Conservation (phyloP, 768 basidiomycete genomes). For the Kwoniella newhampshirensis region DNA sequence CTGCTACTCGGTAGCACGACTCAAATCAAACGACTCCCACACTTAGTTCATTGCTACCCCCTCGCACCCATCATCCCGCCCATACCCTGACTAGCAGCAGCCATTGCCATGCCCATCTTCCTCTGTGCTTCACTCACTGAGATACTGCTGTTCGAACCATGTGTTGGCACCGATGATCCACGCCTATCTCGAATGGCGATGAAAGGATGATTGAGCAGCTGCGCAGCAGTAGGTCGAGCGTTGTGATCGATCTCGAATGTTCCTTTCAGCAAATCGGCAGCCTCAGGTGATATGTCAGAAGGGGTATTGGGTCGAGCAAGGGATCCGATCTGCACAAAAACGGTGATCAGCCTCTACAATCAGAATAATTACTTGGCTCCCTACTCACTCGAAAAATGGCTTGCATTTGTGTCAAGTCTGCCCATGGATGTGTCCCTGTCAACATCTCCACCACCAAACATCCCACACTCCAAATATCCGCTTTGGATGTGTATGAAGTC, state of each 20-base stretch:
- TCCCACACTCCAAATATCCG: constrained; percentile 95
- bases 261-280: constrained; percentile 76
- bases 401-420: constrained; percentile 96
- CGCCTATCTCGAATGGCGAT: constrained; percentile 50
- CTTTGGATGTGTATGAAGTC: constrained; percentile 82
- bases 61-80: constrained; percentile 25
- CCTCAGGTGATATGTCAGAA: constrained; percentile 83
- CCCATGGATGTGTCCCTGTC: constrained; percentile 93
- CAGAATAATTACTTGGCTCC: not conserved
- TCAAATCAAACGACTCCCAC: no score
- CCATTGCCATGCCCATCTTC: constrained; percentile 33
- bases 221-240: constrained; percentile 73
- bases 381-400: constrained; percentile 86
- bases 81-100: constrained; percentile 26
- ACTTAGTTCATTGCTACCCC: no score
- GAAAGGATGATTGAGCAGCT: constrained; percentile 75
- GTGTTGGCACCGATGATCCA: not conserved
- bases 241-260: constrained; percentile 88
- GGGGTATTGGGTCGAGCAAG: constrained; percentile 81
- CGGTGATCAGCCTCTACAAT: not conserved
- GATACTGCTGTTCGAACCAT: constrained; percentile 3
- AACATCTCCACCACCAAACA: constrained; percentile 96
- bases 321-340: constrained; percentile 73
- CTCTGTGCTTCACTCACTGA: constrained; percentile 27
- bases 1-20: no score